A percentile compares a stretch with the other conserved stretches of the same genome.
Evolutionary conservation across 225 moss, liverwort and hornwort species (phyloP).

Genomic region (Antitrichia curtipendula): DNA sequence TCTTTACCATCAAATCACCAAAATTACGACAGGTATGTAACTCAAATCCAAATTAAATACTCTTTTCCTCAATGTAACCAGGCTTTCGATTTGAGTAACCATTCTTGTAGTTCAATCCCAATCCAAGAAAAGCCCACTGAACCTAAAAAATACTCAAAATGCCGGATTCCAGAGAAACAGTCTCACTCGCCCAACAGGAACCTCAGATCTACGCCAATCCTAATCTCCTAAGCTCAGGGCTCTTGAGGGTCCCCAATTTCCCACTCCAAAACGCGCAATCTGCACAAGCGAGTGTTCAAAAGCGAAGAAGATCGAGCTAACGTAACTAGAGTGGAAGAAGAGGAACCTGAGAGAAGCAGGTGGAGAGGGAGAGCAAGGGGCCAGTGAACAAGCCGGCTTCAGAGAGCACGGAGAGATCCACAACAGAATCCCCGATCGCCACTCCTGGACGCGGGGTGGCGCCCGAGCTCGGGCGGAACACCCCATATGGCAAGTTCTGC

Average conservation of each 20-base stretch:
- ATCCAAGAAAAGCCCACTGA: neutral
- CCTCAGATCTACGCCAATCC: neutral
- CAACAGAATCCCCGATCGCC: conserved; percentile 67
- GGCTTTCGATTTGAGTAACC: neutral
- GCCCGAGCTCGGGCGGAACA: conserved; percentile 55
- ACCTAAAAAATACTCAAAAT: neutral
- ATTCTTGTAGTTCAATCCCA: neutral
- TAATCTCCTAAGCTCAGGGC: neutral
- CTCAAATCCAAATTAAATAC: neutral
- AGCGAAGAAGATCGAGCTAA: neutral
- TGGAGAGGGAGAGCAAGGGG: conserved; percentile 34
- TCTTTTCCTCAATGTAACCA: neutral
- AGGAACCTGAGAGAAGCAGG: conserved; percentile 26
- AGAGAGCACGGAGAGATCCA: conserved; percentile 60
- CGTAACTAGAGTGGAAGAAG: neutral
- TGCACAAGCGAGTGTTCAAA: neutral
- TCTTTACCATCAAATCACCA: neutral
- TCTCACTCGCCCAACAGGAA: no score
- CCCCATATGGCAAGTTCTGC: conserved; percentile 79
- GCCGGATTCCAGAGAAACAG: neutral
- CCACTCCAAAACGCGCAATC: neutral
- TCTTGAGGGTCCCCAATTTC: neutral
- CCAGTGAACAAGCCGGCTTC: conserved; percentile 63
- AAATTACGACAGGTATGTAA: neutral
- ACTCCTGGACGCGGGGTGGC: conserved; percentile 52